Percentiles rank a stretch among this genome's conserved stretches.
These are phyloP conservation scores for Ophiostoma ips DNA, from an alignment of 2,329 filamentous ascomycete genomes.

Conservation along the genomic window DNA sequence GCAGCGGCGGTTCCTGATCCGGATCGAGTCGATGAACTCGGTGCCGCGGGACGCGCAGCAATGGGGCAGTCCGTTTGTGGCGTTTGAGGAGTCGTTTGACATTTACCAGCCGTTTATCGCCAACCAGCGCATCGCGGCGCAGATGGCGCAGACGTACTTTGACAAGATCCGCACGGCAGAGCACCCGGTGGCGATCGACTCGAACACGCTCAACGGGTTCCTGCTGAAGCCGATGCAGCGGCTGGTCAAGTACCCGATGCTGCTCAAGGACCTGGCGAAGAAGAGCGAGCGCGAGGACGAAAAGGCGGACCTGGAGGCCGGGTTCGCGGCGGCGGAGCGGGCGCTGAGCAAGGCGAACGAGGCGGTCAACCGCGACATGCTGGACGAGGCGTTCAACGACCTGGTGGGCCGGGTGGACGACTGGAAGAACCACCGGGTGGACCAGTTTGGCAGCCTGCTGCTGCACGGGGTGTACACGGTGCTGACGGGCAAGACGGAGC, in stretches of 20 bases:
- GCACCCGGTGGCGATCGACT: conserved; percentile 70
- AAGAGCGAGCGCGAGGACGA: conserved; percentile 63
- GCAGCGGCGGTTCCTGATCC: conserved; percentile 85
- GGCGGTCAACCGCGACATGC: conserved; percentile 75
- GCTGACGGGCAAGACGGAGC: conserved; percentile 75
- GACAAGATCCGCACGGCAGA: conserved; percentile 69
- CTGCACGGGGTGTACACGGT: conserved; percentile 86
- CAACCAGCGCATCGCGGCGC: conserved; percentile 83
- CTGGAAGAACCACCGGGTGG: conserved; percentile 87
- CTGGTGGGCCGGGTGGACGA: conserved; percentile 77
- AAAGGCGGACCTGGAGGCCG: conserved; percentile 57
- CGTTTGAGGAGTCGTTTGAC: conserved; percentile 74
- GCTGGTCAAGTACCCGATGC: conserved; percentile 82
- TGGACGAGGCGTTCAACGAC: conserved; percentile 72
- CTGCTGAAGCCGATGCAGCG: conserved; percentile 93
- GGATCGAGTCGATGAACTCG: conserved; percentile 89
- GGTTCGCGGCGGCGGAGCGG: conserved; percentile 69
- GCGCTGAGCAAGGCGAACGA: conserved; percentile 79
- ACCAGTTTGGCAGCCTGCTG: conserved; percentile 80
- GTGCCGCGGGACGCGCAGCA: conserved; percentile 63
- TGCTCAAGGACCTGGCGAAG: conserved; percentile 77
- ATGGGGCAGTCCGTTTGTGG: conserved; percentile 85
- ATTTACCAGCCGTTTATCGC: conserved; percentile 97
- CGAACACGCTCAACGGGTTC: conserved; percentile 80
- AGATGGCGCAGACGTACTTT: conserved; percentile 71